Conservation (phyloP, 2,329 filamentous ascomycete genomes). For the Fusarium sp. region DNA sequence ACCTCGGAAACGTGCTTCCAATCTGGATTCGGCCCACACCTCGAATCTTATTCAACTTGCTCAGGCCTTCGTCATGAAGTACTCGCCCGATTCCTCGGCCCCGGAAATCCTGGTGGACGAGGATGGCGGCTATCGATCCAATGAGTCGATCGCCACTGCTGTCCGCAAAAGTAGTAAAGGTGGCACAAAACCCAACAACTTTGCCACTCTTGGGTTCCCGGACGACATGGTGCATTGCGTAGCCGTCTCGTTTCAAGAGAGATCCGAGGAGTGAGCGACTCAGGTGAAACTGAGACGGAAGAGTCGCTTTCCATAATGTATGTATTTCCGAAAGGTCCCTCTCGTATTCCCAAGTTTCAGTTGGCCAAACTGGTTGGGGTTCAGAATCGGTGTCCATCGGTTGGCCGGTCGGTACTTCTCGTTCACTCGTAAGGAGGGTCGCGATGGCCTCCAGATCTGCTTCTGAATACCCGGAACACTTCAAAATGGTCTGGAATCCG, state of each 20-base stretch:
- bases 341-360: constrained; percentile 58
- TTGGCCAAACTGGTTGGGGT: constrained; percentile 57
- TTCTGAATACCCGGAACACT: constrained; percentile 64
- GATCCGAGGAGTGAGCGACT: constrained; percentile 59
- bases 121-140: constrained; percentile 69
- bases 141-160: constrained; percentile 67
- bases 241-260: constrained; percentile 69
- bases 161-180: constrained; percentile 72
- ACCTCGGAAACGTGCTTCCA: constrained; percentile 72
- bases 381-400: constrained; percentile 33
- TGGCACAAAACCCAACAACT: constrained; percentile 72
- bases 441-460: constrained; percentile 66
- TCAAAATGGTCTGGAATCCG: constrained; percentile 68
- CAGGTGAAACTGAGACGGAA: constrained; percentile 61
- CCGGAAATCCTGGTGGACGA: constrained; percentile 66
- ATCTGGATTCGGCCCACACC: constrained; percentile 70
- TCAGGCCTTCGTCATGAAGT: constrained; percentile 67
- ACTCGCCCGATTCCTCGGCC: constrained; percentile 67
- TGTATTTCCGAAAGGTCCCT: constrained; percentile 60
- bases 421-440: constrained; percentile 65
- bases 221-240: constrained; percentile 71
- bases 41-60: constrained; percentile 64
- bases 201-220: constrained; percentile 60
- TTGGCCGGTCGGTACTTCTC: constrained; percentile 8
- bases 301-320: constrained; percentile 65